These are phyloP conservation scores for Fusarium sambucinum DNA, from an alignment of 2,329 filamentous ascomycete species.

Conservation along the genomic window DNA sequence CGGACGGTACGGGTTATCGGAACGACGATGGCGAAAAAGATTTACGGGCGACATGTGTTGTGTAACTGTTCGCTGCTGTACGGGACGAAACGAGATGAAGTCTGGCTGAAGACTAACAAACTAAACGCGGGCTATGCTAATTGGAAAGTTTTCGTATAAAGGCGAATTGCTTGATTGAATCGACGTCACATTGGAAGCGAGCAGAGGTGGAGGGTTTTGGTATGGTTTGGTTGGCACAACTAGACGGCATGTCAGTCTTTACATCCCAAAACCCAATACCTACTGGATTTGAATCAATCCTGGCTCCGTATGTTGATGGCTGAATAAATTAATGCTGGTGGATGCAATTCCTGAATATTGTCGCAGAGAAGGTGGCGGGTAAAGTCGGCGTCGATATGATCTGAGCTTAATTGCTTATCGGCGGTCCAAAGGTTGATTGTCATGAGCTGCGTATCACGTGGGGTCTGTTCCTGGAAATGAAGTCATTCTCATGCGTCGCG, in stretches of 20 bases:
- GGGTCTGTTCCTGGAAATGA: slow-evolving; percentile 29
- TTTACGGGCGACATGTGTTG: slow-evolving; percentile 25
- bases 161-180: slow-evolving; percentile 12
- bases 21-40: slow-evolving; percentile 4
- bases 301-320: neutral
- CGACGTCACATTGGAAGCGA: slow-evolving; percentile 2
- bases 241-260: slow-evolving; percentile 39
- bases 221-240: neutral
- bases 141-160: slow-evolving; percentile 11
- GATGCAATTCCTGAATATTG: slow-evolving; percentile 17
- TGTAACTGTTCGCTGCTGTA: slow-evolving; percentile 7
- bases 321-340: slow-evolving; percentile 6
- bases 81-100: slow-evolving; percentile 14
- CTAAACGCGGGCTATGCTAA: slow-evolving; percentile 33
- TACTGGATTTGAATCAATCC: slow-evolving; percentile 23
- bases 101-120: slow-evolving; percentile 15
- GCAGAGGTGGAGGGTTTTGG: neutral
- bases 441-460: slow-evolving; percentile 40
- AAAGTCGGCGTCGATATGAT: slow-evolving; percentile 42
- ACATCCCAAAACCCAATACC: slow-evolving; percentile 31
- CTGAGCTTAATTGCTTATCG: slow-evolving; percentile 22
- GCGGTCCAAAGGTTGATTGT: neutral
- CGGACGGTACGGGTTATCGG: neutral
- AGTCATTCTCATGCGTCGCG: slow-evolving; percentile 27
- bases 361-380: slow-evolving; percentile 10